Conservation (phyloP, 306 rosid genomes). For the Lathyrus oleraceus region DNA sequence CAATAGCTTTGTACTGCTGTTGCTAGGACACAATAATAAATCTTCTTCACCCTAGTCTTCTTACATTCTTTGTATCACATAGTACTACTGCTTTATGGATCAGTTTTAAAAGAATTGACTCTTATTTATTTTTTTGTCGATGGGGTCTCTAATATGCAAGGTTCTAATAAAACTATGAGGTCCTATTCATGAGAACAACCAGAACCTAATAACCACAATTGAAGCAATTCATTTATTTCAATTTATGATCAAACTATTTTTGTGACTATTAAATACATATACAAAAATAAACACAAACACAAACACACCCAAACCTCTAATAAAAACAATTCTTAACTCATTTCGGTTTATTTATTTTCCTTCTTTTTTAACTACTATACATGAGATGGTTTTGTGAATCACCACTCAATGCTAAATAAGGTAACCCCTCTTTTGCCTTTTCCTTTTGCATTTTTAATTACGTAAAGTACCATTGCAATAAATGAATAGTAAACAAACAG, state of each 20-base stretch:
- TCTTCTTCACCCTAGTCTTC: neutral
- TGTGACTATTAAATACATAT: slow-evolving; percentile 17
- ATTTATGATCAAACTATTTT: neutral
- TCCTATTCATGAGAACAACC: slow-evolving; percentile 11
- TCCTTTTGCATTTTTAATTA: neutral
- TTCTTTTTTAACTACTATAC: neutral
- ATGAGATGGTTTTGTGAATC: neutral
- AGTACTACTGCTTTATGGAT: neutral
- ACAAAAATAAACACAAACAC: neutral
- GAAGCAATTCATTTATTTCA: neutral
- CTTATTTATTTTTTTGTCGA: neutral
- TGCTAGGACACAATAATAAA: neutral
- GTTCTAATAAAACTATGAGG: neutral
- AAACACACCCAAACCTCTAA: neutral
- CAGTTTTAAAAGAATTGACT: neutral
- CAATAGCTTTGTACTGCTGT: neutral
- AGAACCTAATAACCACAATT: neutral
- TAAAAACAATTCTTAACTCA: neutral
- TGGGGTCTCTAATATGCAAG: neutral
- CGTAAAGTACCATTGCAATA: neutral
- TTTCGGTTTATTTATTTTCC: neutral
- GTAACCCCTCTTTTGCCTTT: neutral
- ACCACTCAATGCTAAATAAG: neutral
- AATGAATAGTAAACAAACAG: neutral
- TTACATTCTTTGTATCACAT: no score